Percentiles rank a stretch among this genome's conserved stretches.
phyloP scores from a whole-genome alignment of 1,284 basidiomycete species.

The Veloboletus limbatus region DNA sequence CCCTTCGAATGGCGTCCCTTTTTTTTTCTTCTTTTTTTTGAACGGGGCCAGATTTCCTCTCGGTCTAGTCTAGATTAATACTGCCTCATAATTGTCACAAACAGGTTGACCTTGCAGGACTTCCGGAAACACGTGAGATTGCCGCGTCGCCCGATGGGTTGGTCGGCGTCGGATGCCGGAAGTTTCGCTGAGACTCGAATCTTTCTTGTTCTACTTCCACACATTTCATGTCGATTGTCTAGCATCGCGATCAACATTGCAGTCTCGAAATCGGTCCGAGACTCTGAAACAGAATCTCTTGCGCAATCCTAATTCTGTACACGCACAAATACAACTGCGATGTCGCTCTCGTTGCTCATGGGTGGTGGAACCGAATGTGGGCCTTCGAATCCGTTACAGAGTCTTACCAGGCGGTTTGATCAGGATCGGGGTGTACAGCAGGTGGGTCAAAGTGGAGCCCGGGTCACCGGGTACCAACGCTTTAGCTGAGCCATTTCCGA shows the following conservation, averaged over 20 bases:
- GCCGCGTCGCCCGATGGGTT: constrained; percentile 4
- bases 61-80: constrained; percentile 30
- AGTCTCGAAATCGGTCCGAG: not conserved
- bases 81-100: constrained; percentile 32
- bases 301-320: not conserved
- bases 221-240: not conserved
- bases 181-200: not conserved
- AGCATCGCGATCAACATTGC: not conserved
- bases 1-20: constrained; percentile 10
- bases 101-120: not conserved
- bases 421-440: constrained; percentile 76
- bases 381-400: constrained; percentile 77
- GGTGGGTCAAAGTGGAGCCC: constrained; percentile 39
- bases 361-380: constrained; percentile 76
- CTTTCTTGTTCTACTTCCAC: not conserved
- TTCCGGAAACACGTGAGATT: constrained; percentile 20
- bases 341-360: constrained; percentile 76
- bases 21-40: constrained; percentile 17
- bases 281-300: not conserved
- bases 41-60: constrained; percentile 15
- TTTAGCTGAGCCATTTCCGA: not conserved
- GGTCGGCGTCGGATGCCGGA: not conserved
- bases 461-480: constrained; percentile 7
- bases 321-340: constrained; percentile 27
- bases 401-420: constrained; percentile 73